Evolutionary conservation across 805 yeast species (phyloP).

Genomic region (Blastobotrys muscicola): DNA sequence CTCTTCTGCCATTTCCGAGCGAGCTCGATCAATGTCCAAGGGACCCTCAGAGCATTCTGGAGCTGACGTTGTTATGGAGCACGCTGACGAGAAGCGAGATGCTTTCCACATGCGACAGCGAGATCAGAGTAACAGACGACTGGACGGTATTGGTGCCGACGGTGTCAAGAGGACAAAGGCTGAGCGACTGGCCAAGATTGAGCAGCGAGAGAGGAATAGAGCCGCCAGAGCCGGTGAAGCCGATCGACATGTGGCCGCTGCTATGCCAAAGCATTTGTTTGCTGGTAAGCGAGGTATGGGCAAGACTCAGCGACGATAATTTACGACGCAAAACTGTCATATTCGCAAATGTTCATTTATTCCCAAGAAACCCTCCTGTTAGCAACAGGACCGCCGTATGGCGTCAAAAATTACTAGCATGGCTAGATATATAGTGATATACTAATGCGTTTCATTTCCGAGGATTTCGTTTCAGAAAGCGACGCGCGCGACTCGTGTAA

Average conservation of each 20-base stretch:
- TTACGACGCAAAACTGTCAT: background rate
- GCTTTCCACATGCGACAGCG: slow-evolving; percentile 38
- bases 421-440: too few species aligned
- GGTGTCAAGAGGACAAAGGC: slow-evolving; percentile 66
- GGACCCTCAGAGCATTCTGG: slow-evolving; percentile 43
- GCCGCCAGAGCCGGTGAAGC: slow-evolving; percentile 90
- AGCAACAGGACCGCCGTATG: too few species aligned
- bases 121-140: slow-evolving; percentile 61
- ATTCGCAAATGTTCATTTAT: too few species aligned
- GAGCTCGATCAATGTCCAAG: slow-evolving; percentile 27
- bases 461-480: background rate
- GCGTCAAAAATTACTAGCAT: too few species aligned
- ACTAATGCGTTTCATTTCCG: too few species aligned
- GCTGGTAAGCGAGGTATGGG: slow-evolving; percentile 97
- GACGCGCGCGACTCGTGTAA: background rate
- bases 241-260: slow-evolving; percentile 80
- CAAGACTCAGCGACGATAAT: slow-evolving; percentile 77
- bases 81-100: slow-evolving; percentile 32
- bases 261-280: slow-evolving; percentile 88
- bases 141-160: slow-evolving; percentile 83
- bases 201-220: slow-evolving; percentile 90
- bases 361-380: too few species aligned
- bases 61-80: slow-evolving; percentile 66
- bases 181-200: slow-evolving; percentile 76
- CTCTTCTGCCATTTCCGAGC: slow-evolving; percentile 52